Conservation (phyloP, 441 rosid genomes). For the Gossypium lobatum region DNA sequence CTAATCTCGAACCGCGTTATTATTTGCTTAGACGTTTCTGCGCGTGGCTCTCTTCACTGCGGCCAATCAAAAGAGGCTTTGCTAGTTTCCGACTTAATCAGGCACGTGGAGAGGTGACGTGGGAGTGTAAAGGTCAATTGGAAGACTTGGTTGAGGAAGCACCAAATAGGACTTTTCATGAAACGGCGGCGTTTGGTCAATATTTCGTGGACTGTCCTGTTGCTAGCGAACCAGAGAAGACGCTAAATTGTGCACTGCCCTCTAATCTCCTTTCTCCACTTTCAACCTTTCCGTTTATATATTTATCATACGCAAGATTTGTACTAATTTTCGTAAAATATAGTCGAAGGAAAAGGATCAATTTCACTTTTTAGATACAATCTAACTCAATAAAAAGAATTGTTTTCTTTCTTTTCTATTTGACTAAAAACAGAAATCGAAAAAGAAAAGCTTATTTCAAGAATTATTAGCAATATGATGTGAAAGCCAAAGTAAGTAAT, state of each 20-base stretch:
- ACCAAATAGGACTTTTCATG: conserved; percentile 7
- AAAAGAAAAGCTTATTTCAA: too few relatives aligned
- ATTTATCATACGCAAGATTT: too few relatives aligned
- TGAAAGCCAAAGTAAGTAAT: not conserved
- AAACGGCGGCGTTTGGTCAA: conserved; percentile 9
- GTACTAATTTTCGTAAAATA: too few relatives aligned
- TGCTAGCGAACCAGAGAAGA: not conserved
- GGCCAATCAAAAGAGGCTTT: not conserved
- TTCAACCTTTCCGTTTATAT: too few relatives aligned
- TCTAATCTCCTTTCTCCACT: too few relatives aligned
- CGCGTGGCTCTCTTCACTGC: not conserved
- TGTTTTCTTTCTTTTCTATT: too few relatives aligned
- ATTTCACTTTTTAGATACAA: too few relatives aligned
- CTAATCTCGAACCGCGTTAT: conserved; percentile 9
- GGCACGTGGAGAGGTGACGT: not conserved
- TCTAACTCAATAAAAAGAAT: too few relatives aligned
- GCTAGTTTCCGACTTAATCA: not conserved
- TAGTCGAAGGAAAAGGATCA: too few relatives aligned
- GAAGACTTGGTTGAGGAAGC: conserved; percentile 10
- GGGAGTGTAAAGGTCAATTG: conserved; percentile 3
- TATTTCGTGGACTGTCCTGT: not conserved
- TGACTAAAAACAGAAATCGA: too few relatives aligned
- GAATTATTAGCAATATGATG: too few relatives aligned
- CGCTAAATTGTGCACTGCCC: too few relatives aligned
- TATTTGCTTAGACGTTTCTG: not conserved